phyloP scores from a whole-genome alignment of 2,329 filamentous ascomycete species.

The Periconia macrospinosa region DNA sequence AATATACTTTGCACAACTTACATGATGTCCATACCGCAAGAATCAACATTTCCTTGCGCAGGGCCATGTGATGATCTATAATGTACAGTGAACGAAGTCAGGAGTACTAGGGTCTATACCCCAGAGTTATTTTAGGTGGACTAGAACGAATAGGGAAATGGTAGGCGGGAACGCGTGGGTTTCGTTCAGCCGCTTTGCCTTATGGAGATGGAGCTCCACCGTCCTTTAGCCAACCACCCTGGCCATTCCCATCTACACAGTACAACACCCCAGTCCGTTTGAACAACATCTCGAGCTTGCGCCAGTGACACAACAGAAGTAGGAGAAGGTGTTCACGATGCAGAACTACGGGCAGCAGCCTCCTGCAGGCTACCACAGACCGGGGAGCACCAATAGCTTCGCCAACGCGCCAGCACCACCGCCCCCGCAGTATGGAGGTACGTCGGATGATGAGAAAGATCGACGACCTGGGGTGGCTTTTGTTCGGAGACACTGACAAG shows the following conservation, averaged over 20 bases:
- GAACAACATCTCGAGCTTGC: neutral
- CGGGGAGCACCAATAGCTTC: constrained; percentile 35
- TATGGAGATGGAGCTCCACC: no score
- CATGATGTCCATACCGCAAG: no score
- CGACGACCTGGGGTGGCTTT: neutral
- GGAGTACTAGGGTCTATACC: no score
- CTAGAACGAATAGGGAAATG: no score
- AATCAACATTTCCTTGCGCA: no score
- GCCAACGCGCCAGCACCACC: constrained; percentile 23
- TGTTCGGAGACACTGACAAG: neutral
- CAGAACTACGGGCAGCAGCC: constrained; percentile 34
- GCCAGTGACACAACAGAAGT: neutral
- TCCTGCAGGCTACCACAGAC: constrained; percentile 30
- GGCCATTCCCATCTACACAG: neutral
- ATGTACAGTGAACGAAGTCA: no score
- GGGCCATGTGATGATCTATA: no score
- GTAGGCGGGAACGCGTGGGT: no score
- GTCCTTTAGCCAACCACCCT: neutral
- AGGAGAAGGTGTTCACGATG: constrained; percentile 20
- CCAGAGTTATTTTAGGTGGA: no score
- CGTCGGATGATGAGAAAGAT: neutral
- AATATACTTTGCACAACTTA: no score
- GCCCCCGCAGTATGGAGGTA: constrained; percentile 35
- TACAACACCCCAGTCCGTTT: constrained; percentile 1
- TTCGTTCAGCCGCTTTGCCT: no score